These are phyloP conservation scores for Phyllostachys edulis DNA, from an alignment of 176 grass and related monocot species.

Conservation along the genomic window DNA sequence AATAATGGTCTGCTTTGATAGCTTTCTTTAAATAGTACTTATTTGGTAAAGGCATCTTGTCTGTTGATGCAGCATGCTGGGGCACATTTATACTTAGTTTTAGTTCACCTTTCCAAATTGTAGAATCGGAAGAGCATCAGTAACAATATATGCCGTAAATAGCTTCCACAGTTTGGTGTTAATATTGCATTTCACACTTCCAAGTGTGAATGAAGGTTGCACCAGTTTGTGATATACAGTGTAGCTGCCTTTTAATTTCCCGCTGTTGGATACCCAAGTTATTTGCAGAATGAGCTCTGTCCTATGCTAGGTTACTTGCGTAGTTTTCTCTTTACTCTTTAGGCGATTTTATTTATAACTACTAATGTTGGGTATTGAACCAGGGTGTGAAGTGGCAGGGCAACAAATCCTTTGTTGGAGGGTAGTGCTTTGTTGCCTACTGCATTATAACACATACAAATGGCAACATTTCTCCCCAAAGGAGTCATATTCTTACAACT, in stretches of 20 bases:
- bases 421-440: conserved; percentile 36
- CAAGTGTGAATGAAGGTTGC: background rate
- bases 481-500: background rate
- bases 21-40: background rate
- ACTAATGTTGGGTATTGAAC: conserved; percentile 41
- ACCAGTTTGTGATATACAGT: background rate
- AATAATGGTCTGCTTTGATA: conserved; percentile 19
- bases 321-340: background rate
- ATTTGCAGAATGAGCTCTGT: background rate
- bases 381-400: conserved; percentile 59
- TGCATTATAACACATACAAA: conserved; percentile 1
- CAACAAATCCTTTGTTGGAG: conserved; percentile 59
- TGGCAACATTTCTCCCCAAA: background rate
- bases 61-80: conserved; percentile 7
- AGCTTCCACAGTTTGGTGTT: conserved; percentile 10
- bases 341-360: conserved; percentile 12
- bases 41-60: background rate
- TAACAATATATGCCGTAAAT: conserved; percentile 1
- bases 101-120: background rate
- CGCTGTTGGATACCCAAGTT: background rate
- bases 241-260: background rate
- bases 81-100: background rate
- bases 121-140: background rate
- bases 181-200: conserved; percentile 13
- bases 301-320: background rate